Evolutionary conservation across 2,329 filamentous ascomycete species (phyloP), one percentile per base, ranked within the genome.

Genomic region (Orbilia ellipsospora): DNA sequence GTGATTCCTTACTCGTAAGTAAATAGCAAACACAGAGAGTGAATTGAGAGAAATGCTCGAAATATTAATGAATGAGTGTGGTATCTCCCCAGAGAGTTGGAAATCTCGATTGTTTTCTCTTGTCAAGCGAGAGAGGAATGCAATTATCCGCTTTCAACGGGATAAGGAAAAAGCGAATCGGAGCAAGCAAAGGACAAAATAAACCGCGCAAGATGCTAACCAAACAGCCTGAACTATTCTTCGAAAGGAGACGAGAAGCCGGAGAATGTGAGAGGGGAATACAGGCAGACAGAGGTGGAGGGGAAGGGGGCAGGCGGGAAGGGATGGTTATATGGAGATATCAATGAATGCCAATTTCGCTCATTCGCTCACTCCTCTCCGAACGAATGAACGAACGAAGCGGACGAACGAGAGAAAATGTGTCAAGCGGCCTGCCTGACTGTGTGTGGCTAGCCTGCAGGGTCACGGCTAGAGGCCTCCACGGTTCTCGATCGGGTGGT

Each of bases 311-410:
- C 52, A 55, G 48, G 52, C 65, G 54, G 67, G 54, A 72, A 60
- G 31, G 59, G 67, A 52, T 51, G 48, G 67, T 72, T 72, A 72
- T 72, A 72, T 72, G 67, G 67, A 18, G 45, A 48, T 63, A 52
- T 51, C 31, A 36, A 10, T 6, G 31, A 36, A 10, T 20, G 28
- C 48, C 60, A 64, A 55, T 64, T 64, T 54, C 45, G 45, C 42
- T 42, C 16, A 18, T 13, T 36, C 31, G 31, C 31, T 4, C 31
- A 36, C 31, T 36, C 31, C 31, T 36, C 31, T 36, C 31, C 31
- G 31, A 36, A 36, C 31, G 31, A 36, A 36, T 42, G 52, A 26
- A 63, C 60, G 48, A 57, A 63, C 56, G 64, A 51, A 57, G 20
- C 20, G 31, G 31, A 36, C 31, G 31, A 20, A 40, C 16, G 45